Conservation (phyloP, 306 rosid genomes). For the Ormosia semicastrata region DNA sequence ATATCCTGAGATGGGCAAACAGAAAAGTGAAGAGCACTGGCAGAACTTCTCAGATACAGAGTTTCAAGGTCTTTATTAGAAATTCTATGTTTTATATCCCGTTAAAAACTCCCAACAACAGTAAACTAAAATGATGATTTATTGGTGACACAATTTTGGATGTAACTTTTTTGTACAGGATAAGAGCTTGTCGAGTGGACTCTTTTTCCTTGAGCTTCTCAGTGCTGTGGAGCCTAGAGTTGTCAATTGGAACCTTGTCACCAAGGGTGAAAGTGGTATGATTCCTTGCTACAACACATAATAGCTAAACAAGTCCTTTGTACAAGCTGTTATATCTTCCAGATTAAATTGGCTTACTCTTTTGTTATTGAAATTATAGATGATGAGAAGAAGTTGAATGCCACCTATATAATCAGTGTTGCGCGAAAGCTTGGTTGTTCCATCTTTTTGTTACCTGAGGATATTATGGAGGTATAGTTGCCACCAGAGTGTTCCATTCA, state of each 20-base stretch:
- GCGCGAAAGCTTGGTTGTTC: conserved; percentile 98
- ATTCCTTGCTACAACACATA: conserved; percentile 12
- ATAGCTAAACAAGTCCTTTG: background rate
- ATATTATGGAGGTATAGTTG: conserved; percentile 81
- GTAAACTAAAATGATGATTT: conserved; percentile 4
- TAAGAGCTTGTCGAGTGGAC: conserved; percentile 79
- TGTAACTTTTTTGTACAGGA: conserved; percentile 49
- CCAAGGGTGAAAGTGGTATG: conserved; percentile 90
- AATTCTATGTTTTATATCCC: background rate
- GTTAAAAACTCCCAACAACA: background rate
- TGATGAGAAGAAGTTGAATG: conserved; percentile 90
- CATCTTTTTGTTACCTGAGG: conserved; percentile 90
- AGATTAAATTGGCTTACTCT: conserved; percentile 10
- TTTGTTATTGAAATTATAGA: conserved; percentile 42
- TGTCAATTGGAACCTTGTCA: conserved; percentile 96
- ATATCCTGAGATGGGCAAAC: conserved; percentile 86
- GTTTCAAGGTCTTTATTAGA: conserved; percentile 69
- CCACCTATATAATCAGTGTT: conserved; percentile 90
- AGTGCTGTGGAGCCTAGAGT: conserved; percentile 95
- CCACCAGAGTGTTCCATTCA: background rate
- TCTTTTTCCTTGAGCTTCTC: conserved; percentile 94
- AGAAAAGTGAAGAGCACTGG: conserved; percentile 78
- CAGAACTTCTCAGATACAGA: conserved; percentile 72
- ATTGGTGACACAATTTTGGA: conserved; percentile 5
- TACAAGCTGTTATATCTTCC: background rate